These are phyloP conservation scores for Teratosphaeria epicoccoides DNA, from an alignment of 2,329 filamentous ascomycete genomes.

Conservation along the genomic window DNA sequence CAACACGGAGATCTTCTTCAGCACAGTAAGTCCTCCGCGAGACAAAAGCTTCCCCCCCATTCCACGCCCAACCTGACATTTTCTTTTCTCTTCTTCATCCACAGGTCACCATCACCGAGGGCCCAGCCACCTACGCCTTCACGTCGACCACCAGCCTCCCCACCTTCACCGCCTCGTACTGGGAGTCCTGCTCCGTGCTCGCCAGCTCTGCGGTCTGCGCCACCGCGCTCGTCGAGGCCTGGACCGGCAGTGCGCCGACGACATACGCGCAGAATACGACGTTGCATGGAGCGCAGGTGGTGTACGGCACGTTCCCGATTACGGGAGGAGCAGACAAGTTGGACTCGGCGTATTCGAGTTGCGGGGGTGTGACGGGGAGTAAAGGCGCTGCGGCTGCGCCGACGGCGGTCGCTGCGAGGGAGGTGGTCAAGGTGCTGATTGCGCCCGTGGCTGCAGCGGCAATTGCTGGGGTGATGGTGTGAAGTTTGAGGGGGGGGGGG, in stretches of 20 bases:
- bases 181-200: constrained; percentile 1
- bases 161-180: not conserved
- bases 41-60: not conserved
- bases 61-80: not conserved
- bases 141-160: constrained; percentile 1
- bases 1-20: not conserved
- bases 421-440: constrained; percentile 7
- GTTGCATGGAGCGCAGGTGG: not conserved
- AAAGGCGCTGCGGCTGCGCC: constrained; percentile 1
- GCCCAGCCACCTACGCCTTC: not conserved
- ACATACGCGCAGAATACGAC: not conserved
- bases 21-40: not conserved
- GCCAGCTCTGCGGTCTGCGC: constrained; percentile 2
- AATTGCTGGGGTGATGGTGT: constrained; percentile 1
- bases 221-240: not conserved
- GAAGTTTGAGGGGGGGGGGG: not conserved
- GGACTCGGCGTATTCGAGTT: constrained; percentile 2
- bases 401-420: constrained; percentile 1
- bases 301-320: constrained; percentile 4
- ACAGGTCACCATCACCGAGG: constrained; percentile 2
- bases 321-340: constrained; percentile 4
- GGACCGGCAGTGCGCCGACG: not conserved
- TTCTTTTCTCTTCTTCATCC: too few species aligned
- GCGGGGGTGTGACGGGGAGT: not conserved
- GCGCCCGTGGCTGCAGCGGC: constrained; percentile 5